These are phyloP conservation scores for Penicillium bovifimosum DNA, from an alignment of 495 filamentous ascomycete genomes.

Conservation along the genomic window DNA sequence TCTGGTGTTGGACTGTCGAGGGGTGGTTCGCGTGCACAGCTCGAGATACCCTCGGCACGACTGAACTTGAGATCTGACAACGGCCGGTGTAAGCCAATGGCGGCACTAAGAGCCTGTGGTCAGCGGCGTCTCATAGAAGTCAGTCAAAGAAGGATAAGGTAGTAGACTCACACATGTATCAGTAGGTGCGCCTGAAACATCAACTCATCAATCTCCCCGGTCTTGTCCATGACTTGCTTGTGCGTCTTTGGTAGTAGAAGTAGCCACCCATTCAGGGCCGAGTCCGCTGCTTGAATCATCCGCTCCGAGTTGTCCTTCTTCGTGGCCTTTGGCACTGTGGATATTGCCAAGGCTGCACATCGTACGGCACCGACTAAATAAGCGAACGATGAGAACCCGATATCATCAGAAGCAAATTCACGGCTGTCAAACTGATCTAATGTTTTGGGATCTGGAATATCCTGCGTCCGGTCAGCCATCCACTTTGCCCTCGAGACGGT, in stretches of 20 bases:
- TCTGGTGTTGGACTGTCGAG: constrained; percentile 21
- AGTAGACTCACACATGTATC: constrained; percentile 25
- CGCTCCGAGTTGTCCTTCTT: constrained; percentile 21
- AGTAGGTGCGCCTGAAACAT: constrained; percentile 34
- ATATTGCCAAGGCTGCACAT: constrained; percentile 23
- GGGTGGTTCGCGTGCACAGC: constrained; percentile 26
- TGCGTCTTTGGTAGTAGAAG: constrained; percentile 23
- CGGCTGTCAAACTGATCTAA: constrained; percentile 68
- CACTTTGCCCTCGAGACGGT: too few species aligned
- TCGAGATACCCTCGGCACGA: constrained; percentile 22
- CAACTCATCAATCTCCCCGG: constrained; percentile 30
- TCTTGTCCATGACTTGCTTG: constrained; percentile 25
- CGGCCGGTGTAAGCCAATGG: constrained; percentile 27
- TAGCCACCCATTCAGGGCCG: constrained; percentile 22
- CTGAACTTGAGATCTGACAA: constrained; percentile 30
- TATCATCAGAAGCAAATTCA: constrained; percentile 55
- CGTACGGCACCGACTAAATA: constrained; percentile 59
- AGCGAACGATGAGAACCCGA: constrained; percentile 70
- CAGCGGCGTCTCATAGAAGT: too few species aligned
- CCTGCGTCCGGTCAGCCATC: constrained; percentile 29
- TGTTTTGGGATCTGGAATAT: constrained; percentile 55
- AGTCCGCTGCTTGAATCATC: constrained; percentile 27
- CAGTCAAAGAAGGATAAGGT: too few species aligned
- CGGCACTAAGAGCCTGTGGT: too few species aligned
- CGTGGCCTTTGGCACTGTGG: constrained; percentile 11